Percentiles rank a stretch among this genome's conserved stretches.
Conservation (phyloP, 495 filamentous ascomycete species). For the Chaetomium fimeti region DNA sequence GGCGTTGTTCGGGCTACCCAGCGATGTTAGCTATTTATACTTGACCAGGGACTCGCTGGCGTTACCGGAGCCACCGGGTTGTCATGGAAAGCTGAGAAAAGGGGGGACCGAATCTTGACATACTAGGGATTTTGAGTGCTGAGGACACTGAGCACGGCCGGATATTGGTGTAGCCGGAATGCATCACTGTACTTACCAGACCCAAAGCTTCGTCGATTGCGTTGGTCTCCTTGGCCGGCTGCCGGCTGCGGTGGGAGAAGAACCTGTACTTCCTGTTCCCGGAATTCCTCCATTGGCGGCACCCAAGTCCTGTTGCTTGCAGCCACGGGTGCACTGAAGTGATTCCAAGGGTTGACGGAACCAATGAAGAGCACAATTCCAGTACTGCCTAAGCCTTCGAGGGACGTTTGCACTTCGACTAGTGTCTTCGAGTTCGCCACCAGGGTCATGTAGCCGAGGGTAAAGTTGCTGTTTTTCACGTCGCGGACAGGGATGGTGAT, state of each 20-base stretch:
- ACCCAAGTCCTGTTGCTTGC: slow-evolving; percentile 38
- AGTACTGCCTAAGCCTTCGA: slow-evolving; percentile 65
- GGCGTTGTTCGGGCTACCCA: slow-evolving; percentile 52
- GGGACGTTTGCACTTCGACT: slow-evolving; percentile 55
- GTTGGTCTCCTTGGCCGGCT: slow-evolving; percentile 44
- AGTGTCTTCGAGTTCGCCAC: slow-evolving; percentile 63
- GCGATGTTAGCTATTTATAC: too few species aligned
- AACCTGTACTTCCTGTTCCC: slow-evolving; percentile 43
- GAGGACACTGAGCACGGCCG: slow-evolving; percentile 56
- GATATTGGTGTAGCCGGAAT: slow-evolving; percentile 59
- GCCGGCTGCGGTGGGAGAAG: slow-evolving; percentile 46
- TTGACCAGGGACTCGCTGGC: too few species aligned
- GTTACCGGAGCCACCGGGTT: too few species aligned
- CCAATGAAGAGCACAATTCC: slow-evolving; percentile 68
- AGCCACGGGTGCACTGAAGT: slow-evolving; percentile 48
- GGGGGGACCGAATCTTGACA: too few species aligned
- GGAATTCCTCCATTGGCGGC: slow-evolving; percentile 38
- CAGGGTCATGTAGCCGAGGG: slow-evolving; percentile 74
- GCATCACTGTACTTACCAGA: slow-evolving; percentile 45
- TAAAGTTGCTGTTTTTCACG: slow-evolving; percentile 54
- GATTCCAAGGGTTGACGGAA: slow-evolving; percentile 61
- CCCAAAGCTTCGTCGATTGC: slow-evolving; percentile 44
- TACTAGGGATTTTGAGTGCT: slow-evolving; percentile 39
- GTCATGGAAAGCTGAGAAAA: too few species aligned
- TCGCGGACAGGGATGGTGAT: slow-evolving; percentile 72